Base-by-base conservation (phyloP, 2,329 filamentous ascomycete genomes). In the Colletotrichum limetticola region DNA sequence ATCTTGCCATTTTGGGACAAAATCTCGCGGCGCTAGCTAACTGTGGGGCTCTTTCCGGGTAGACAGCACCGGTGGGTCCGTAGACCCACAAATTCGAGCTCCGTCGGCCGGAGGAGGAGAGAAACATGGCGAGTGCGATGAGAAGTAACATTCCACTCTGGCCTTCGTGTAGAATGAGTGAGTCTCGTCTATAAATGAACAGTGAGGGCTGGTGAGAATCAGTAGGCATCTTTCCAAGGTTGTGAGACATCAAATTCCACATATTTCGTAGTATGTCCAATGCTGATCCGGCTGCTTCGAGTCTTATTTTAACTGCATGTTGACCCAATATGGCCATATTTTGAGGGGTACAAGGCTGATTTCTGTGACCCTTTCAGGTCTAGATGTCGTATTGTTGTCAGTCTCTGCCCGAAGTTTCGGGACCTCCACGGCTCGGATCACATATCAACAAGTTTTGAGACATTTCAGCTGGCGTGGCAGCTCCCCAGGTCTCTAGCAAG, bases 1-100 rank as follows among this genome's bases (percentile, higher is more conserved):
- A 24, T 19, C 49, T 42, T 58, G 16, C 26, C n/a, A 63, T 22
- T 56, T 56, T 16, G 9, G 58, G 69, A 58, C 49, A 59, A 58
- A 58, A 42, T 68, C 52, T 68, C 65, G 52, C 52, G 65, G 49
- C 30, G 65, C 58, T 58, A 63, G 37, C 35, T 16, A 22, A 12
- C 8, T 12, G 24, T 60, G 68, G 59, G 26, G 22, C 66, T 19
- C 16, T 46, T 9, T 6, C 28, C 26, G 42, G 32, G 46, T 66
- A 46, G 56, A n/a, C 4, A 57, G 3, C 3, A 14, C 37, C 24
- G 26, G 30, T 19, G 16, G 42, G 19, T 16, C 26, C 19, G 11
- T 2, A n/a, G 19, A 46, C 2, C 42, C 19, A 46, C 14, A 11
- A 11, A 24, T 37, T 60, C 37, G 57, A 37, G 14, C 14, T 30